Percentiles rank a stretch among this genome's conserved stretches.
These are phyloP conservation scores for Ophiostoma piceae DNA, from an alignment of 2,329 filamentous ascomycete species.

Conservation along the genomic window DNA sequence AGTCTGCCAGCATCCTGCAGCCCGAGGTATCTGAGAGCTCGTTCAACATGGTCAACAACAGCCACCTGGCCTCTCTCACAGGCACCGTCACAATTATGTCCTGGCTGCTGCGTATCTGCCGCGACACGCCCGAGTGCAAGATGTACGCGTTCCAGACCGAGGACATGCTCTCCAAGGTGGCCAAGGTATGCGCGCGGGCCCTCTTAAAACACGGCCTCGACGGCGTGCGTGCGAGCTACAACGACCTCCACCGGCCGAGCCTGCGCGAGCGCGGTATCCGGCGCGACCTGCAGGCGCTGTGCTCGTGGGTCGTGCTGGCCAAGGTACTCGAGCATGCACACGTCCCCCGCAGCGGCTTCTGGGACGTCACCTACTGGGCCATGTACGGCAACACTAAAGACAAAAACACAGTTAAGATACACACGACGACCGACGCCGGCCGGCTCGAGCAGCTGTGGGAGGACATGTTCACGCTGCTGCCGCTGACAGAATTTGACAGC, in stretches of 20 bases:
- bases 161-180: conserved; percentile 42
- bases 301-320: conserved; percentile 57
- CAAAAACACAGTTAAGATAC: conserved; percentile 25
- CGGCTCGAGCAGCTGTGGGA: conserved; percentile 55
- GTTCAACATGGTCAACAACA: conserved; percentile 26
- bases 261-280: conserved; percentile 50
- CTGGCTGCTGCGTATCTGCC: conserved; percentile 43
- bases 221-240: conserved; percentile 44
- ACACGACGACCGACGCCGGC: conserved; percentile 40
- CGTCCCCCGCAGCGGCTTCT: conserved; percentile 53
- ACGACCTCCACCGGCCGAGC: conserved; percentile 42
- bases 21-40: background rate
- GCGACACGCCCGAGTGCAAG: conserved; percentile 32
- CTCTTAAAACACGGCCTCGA: conserved; percentile 43
- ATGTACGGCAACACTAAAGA: conserved; percentile 32
- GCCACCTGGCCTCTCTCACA: conserved; percentile 29
- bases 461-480: conserved; percentile 55
- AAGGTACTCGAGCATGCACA: conserved; percentile 46
- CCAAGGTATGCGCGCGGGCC: conserved; percentile 36
- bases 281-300: conserved; percentile 40
- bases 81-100: conserved; percentile 38
- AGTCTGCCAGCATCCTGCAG: conserved; percentile 6
- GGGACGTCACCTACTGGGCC: conserved; percentile 50
- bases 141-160: conserved; percentile 44
- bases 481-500: conserved; percentile 55